phyloP scores from a whole-genome alignment of 768 basidiomycete genomes.

The Podaxis carcinomalis region DNA sequence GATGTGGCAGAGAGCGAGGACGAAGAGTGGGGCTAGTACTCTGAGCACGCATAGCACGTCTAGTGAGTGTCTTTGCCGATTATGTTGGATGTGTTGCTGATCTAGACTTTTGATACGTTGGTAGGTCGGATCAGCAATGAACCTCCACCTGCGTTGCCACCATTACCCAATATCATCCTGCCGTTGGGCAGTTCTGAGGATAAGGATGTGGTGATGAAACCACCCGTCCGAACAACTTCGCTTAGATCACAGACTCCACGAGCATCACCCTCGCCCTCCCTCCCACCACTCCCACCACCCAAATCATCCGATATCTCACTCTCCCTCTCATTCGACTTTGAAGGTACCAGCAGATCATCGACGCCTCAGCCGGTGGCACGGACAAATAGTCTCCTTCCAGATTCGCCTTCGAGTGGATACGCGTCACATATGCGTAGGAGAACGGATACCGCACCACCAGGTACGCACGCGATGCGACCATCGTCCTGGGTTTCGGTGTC shows the following conservation, averaged over 20 bases:
- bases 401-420: constrained; percentile 10
- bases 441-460: background rate
- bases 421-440: background rate
- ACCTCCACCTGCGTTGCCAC: constrained; percentile 1
- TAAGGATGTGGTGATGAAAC: background rate
- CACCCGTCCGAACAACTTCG: background rate
- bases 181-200: background rate
- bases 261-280: background rate
- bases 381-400: constrained; percentile 2
- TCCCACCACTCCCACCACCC: background rate
- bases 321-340: background rate
- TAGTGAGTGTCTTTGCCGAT: constrained; percentile 29
- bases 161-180: constrained; percentile 1
- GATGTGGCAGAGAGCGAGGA: constrained; percentile 50
- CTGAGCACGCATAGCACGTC: constrained; percentile 32
- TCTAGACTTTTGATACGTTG: background rate
- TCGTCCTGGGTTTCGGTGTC: constrained; percentile 46
- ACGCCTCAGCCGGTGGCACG: background rate
- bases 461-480: constrained; percentile 22
- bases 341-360: background rate
- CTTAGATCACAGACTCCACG: background rate
- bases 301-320: background rate
- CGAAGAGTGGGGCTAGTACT: constrained; percentile 47
- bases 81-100: background rate
- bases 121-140: constrained; percentile 11